Conservation (phyloP, 1,284 basidiomycete genomes). For the Trametes versicolor region DNA sequence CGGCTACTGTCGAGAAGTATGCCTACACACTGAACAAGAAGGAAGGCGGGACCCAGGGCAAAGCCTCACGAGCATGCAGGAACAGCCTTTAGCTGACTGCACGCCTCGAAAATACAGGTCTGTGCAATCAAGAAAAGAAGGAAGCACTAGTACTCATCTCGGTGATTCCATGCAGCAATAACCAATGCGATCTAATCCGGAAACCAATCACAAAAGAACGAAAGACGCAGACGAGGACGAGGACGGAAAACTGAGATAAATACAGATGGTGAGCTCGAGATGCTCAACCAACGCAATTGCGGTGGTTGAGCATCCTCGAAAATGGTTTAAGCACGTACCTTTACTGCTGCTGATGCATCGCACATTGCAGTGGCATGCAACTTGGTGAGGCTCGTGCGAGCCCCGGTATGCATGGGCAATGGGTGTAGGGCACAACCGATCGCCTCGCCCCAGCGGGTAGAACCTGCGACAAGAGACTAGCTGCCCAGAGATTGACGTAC, state of each 20-base stretch:
- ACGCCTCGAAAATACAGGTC: too few species aligned
- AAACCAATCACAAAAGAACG: background rate
- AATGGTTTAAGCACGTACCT: slow-evolving; percentile 1
- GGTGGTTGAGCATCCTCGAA: slow-evolving; percentile 9
- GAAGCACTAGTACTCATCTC: background rate
- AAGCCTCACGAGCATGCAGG: too few species aligned
- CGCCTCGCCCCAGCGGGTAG: background rate
- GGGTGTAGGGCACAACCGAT: background rate
- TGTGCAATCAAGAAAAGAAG: too few species aligned
- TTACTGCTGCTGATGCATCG: background rate
- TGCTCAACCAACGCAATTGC: slow-evolving; percentile 12
- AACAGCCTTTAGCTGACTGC: slow-evolving; percentile 1
- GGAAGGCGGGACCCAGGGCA: background rate
- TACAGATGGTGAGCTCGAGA: background rate
- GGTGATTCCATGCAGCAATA: background rate
- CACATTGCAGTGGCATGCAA: background rate
- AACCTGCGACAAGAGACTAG: background rate
- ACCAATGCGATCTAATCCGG: background rate
- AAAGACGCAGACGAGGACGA: background rate
- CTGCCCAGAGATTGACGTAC: background rate
- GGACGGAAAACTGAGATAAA: background rate
- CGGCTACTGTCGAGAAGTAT: background rate
- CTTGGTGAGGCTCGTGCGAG: background rate
- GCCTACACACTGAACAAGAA: background rate
- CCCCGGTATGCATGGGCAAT: background rate